Evolutionary conservation across 2,329 filamentous ascomycete species (phyloP).

Genomic region (Lachnellula willkommii): DNA sequence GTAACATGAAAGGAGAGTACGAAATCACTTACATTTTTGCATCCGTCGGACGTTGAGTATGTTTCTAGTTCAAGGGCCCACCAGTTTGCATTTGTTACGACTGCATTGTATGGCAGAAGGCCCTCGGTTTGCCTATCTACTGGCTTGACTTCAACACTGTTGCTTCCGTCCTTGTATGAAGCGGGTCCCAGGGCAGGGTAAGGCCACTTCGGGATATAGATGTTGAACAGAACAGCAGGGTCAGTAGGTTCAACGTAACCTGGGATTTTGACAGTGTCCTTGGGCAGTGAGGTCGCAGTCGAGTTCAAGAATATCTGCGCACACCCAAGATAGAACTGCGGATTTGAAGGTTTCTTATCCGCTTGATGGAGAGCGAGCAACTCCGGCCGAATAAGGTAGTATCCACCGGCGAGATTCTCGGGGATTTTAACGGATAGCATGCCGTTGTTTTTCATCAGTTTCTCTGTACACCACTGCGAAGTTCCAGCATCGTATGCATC

Average conservation of each 20-base stretch:
- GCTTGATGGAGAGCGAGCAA: constrained; percentile 64
- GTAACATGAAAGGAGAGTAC: neutral
- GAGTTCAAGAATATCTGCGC: constrained; percentile 62
- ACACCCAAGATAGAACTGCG: constrained; percentile 71
- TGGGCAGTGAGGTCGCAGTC: constrained; percentile 42
- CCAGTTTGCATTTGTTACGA: constrained; percentile 68
- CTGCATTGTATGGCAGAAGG: constrained; percentile 48
- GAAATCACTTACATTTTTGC: constrained; percentile 46
- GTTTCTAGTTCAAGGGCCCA: constrained; percentile 55
- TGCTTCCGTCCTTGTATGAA: constrained; percentile 19
- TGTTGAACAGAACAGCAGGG: constrained; percentile 56
- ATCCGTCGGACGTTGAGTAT: constrained; percentile 51
- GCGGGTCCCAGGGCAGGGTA: constrained; percentile 56
- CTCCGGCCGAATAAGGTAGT: constrained; percentile 69
- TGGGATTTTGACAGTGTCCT: constrained; percentile 57
- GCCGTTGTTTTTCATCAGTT: constrained; percentile 59
- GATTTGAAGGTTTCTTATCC: constrained; percentile 44
- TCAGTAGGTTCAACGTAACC: constrained; percentile 54
- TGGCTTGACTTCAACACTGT: constrained; percentile 1
- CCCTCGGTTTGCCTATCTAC: constrained; percentile 40
- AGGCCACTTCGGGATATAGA: constrained; percentile 51
- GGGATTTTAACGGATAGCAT: constrained; percentile 59
- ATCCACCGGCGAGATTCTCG: constrained; percentile 53
- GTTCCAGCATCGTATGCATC: constrained; percentile 55
- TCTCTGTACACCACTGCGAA: constrained; percentile 64